Conservation (phyloP, 306 rosid genomes). For the Luffa acutangula region DNA sequence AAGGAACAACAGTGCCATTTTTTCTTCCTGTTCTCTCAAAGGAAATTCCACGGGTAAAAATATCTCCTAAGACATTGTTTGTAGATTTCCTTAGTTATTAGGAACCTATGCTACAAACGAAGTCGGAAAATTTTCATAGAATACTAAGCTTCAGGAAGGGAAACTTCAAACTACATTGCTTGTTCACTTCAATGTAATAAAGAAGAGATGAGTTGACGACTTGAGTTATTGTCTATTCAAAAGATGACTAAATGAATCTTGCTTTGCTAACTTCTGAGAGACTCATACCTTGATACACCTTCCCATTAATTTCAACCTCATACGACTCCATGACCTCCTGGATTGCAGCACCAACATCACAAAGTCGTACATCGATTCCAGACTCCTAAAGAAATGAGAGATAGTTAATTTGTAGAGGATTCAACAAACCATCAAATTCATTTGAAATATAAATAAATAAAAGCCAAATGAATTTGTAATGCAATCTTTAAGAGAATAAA, state of each 20-base stretch:
- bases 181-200: neutral
- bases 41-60: neutral
- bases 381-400: slow-evolving; percentile 47
- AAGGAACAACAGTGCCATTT: neutral
- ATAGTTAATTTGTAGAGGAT: neutral
- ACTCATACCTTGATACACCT: slow-evolving; percentile 64
- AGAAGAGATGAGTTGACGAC: neutral
- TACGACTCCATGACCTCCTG: slow-evolving; percentile 98
- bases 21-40: neutral
- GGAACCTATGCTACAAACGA: neutral
- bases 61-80: neutral
- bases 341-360: slow-evolving; percentile 96
- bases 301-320: slow-evolving; percentile 94
- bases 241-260: neutral
- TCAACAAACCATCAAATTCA: neutral
- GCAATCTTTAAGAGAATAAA: neutral
- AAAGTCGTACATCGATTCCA: slow-evolving; percentile 93
- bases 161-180: neutral
- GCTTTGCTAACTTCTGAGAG: neutral
- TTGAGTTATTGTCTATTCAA: neutral
- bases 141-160: neutral
- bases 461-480: neutral
- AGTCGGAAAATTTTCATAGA: neutral
- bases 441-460: neutral
- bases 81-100: neutral